Evolutionary conservation across 345 rosid genomes (phyloP).

Genomic region (Populus simonii): DNA sequence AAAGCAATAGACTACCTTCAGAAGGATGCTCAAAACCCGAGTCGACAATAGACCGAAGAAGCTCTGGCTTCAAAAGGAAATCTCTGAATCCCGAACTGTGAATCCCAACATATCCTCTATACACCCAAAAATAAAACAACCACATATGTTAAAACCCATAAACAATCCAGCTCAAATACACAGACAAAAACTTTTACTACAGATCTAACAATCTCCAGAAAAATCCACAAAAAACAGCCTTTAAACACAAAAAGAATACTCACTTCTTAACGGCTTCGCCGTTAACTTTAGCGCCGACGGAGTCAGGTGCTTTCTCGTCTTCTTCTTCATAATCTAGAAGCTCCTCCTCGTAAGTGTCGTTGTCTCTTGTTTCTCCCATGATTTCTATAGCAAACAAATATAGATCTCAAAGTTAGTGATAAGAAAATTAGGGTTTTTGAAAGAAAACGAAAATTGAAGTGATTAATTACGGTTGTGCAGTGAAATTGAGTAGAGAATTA

Average conservation of each 20-base stretch:
- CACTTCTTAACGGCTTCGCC: slow-evolving; percentile 89
- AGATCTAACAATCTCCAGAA: background rate
- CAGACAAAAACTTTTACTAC: background rate
- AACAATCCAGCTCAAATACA: background rate
- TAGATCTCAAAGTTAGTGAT: slow-evolving; percentile 8
- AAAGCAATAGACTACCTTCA: slow-evolving; percentile 55
- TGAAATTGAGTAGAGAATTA: background rate
- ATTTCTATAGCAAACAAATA: slow-evolving; percentile 9
- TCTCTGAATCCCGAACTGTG: slow-evolving; percentile 99
- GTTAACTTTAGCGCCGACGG: slow-evolving; percentile 60
- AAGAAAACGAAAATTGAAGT: background rate
- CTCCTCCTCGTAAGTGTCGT: slow-evolving; percentile 99
- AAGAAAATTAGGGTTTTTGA: background rate
- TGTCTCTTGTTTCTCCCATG: slow-evolving; percentile 94
- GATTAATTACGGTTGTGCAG: slow-evolving; percentile 10
- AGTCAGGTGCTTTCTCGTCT: slow-evolving; percentile 80
- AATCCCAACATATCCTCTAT: slow-evolving; percentile 93
- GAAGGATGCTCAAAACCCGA: slow-evolving; percentile 99
- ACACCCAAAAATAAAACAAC: background rate
- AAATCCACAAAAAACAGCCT: background rate
- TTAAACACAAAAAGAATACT: slow-evolving; percentile 18
- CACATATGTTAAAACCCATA: background rate
- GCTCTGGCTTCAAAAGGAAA: slow-evolving; percentile 98
- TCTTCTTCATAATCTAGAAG: slow-evolving; percentile 97
- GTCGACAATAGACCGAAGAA: slow-evolving; percentile 93